A percentile compares a stretch with the other conserved stretches of the same genome.
Evolutionary conservation across 257 asterid genomes (phyloP).

Genomic region (Lantana camara): DNA sequence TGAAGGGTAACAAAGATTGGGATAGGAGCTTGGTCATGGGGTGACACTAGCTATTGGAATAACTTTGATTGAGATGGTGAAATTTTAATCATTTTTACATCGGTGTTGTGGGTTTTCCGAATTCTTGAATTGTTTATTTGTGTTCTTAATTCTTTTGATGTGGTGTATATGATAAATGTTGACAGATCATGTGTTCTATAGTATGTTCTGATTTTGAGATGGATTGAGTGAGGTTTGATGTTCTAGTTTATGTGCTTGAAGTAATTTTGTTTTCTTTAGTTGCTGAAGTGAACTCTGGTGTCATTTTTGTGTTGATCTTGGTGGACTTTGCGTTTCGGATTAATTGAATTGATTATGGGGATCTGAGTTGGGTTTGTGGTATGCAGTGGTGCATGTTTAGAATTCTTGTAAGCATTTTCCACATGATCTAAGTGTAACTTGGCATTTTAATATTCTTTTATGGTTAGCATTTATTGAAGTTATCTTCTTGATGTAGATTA

Average conservation of each 20-base stretch:
- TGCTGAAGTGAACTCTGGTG: constrained; percentile 1
- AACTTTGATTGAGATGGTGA: too few relatives aligned
- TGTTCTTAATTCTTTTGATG: too few relatives aligned
- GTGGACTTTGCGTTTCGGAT: constrained; percentile 5
- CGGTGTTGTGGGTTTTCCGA: too few relatives aligned
- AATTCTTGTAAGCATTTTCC: constrained; percentile 8
- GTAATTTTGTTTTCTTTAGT: constrained; percentile 7
- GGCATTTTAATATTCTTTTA: constrained; percentile 16
- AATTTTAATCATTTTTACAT: too few relatives aligned
- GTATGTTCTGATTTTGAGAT: constrained; percentile 12
- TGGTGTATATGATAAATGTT: too few relatives aligned
- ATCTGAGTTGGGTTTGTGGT: constrained; percentile 34
- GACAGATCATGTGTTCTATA: too few relatives aligned
- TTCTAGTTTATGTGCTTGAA: constrained; percentile 5
- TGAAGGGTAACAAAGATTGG: too few relatives aligned
- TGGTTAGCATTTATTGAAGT: constrained; percentile 4
- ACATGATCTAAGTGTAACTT: constrained; percentile 20
- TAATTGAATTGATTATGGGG: constrained; percentile 34
- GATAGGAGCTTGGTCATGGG: too few relatives aligned
- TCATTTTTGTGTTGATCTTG: constrained; percentile 21
- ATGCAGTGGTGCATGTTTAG: not conserved
- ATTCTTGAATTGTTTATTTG: too few relatives aligned
- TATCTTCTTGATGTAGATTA: not conserved
- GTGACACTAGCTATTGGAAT: too few relatives aligned
- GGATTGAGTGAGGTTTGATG: constrained; percentile 5